A percentile compares a stretch with the other conserved stretches of the same genome.
phyloP scores from a whole-genome alignment of 2,329 filamentous ascomycete genomes.

The Penicillium sp. region DNA sequence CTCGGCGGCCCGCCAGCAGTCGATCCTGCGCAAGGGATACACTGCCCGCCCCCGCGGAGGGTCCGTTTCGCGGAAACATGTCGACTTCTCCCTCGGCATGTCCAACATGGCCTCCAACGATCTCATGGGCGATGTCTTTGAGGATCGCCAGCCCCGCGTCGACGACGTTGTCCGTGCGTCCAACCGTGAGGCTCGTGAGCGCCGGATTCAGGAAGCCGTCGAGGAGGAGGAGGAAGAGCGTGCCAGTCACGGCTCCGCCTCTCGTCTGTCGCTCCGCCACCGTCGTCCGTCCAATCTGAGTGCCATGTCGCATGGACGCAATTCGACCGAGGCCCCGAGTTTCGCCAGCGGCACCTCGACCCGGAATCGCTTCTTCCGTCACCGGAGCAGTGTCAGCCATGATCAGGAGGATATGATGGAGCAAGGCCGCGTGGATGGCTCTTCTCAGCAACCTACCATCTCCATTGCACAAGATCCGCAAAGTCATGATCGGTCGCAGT shows the following conservation, averaged over 20 bases:
- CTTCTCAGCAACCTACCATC: conserved; percentile 1
- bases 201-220: conserved; percentile 32
- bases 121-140: conserved; percentile 59
- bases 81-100: conserved; percentile 68
- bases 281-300: conserved; percentile 23
- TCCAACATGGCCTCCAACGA: conserved; percentile 53
- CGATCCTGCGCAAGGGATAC: conserved; percentile 51
- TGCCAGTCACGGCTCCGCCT: conserved; percentile 23
- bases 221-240: conserved; percentile 31
- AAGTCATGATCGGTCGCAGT: background rate
- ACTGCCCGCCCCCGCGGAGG: conserved; percentile 49
- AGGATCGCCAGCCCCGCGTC: conserved; percentile 46
- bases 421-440: conserved; percentile 40
- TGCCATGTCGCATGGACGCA: conserved; percentile 21
- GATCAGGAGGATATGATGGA: conserved; percentile 41
- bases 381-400: conserved; percentile 30
- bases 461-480: background rate
- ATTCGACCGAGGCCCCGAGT: conserved; percentile 27
- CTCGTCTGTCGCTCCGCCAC: conserved; percentile 5
- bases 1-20: conserved; percentile 36
- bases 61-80: conserved; percentile 56
- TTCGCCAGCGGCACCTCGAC: conserved; percentile 39
- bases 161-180: conserved; percentile 34
- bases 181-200: conserved; percentile 38
- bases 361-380: conserved; percentile 58